Base-by-base conservation (phyloP, 2,329 filamentous ascomycete genomes). In the Thermothelomyces thermophilus region DNA sequence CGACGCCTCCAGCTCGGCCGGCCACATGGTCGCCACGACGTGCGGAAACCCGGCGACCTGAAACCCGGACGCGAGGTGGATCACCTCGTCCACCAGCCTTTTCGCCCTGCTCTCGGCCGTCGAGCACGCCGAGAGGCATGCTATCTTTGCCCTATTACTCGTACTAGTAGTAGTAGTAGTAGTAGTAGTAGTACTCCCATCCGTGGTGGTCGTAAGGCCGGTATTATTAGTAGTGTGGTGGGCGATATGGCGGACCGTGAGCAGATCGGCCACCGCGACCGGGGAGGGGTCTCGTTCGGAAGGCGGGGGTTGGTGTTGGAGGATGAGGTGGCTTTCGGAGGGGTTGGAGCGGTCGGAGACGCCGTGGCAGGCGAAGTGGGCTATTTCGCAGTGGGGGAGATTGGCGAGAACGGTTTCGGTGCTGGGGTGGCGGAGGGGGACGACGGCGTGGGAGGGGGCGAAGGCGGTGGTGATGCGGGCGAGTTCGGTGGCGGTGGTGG, bases 61-160 rank as follows among this genome's bases (percentile, higher is more conserved):
- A 48, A 69, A 69, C 5, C 54, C 64, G 36, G 62, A 64, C 5
- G 60, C 66, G 8, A 67, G 52, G 46, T 69, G 64, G 17, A 69
- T 61, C 7, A 54, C 61, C 53, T 70, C 66, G 46, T 68, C 65
- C 1, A 52, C 42, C 16, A 68, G 50, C 0, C 40, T 20, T 1
- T 16, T 36, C 0, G 54, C 55, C 13, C 52, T 53, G 34, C 61
- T 62, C 45, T 66, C 54, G 2, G 64, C 66, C 1, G 67, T 68
- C 11, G 63, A 68, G 52, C 66, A 70, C 1, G 67, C 66, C 1
- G 66, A 69, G 1, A 70, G 62, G 52, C 65, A 69, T 1, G 66
- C 66, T 5, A 69, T 44, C 16, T n/a, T 16, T 2, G 33, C 13
- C 13, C 7, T 10, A 14, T 34, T 34, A 4, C 16, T 34, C 11